phyloP scores from a whole-genome alignment of 176 grass and related monocot species.

The Juncus inflexus region DNA sequence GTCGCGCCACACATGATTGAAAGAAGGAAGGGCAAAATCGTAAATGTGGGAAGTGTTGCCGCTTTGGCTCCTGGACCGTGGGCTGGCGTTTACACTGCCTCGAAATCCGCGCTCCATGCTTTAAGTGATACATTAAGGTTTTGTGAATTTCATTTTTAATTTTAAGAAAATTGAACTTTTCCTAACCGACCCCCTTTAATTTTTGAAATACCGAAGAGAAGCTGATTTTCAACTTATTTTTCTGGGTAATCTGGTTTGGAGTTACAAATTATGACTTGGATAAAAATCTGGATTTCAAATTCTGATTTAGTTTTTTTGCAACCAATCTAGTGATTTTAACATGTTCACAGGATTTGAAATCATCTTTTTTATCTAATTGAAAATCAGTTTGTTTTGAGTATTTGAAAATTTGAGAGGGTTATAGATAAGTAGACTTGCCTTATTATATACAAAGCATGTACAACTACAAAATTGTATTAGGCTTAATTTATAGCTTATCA shows the following conservation, averaged over 20 bases:
- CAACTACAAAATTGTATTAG: not conserved
- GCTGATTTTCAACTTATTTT: not conserved
- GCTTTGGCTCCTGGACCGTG: slow-evolving; percentile 90
- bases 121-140: slow-evolving; percentile 81
- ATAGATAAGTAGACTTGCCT: not conserved
- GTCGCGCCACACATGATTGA: slow-evolving; percentile 83
- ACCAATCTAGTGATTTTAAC: too few relatives aligned
- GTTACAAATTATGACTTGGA: not conserved
- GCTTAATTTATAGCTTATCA: not conserved
- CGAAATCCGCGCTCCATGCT: slow-evolving; percentile 88
- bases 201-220: not conserved
- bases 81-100: slow-evolving; percentile 89
- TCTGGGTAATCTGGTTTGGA: not conserved
- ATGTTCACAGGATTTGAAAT: too few relatives aligned
- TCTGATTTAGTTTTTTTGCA: too few relatives aligned
- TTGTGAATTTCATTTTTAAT: not conserved
- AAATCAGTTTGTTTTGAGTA: too few relatives aligned
- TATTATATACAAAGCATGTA: not conserved
- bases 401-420: not conserved
- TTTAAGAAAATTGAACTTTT: not conserved
- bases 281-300: too few relatives aligned
- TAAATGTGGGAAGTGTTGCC: slow-evolving; percentile 81
- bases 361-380: too few relatives aligned
- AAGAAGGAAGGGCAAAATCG: slow-evolving; percentile 66
- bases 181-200: not conserved